Evolutionary conservation across 2,329 filamentous ascomycete genomes (phyloP), one percentile per base, ranked within the genome.

Genomic region (Fusarium guadeloupense): DNA sequence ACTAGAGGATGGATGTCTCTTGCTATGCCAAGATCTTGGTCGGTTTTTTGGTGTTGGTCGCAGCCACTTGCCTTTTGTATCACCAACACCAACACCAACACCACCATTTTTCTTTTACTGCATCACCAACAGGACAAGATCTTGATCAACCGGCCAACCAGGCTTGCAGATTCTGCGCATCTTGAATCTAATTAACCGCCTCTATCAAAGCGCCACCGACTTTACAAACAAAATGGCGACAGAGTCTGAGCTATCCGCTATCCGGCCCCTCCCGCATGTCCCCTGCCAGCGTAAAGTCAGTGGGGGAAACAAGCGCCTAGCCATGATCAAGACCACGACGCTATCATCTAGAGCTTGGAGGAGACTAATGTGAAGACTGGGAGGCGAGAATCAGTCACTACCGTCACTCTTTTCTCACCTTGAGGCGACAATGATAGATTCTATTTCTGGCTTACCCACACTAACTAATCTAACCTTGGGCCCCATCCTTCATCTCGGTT

Each of bases 401-500:
- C 34, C 19, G 17, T 35, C 20, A 31, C 20, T 37, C 41, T 41
- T 30, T 30, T 56, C 23, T 38, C 13, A 38, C 20, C 12, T 20
- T 60, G 43, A 25, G 28, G 35, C 19, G 21, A 40, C 28, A 46
- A 41, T 9, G 25, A 59, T 25, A 30, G 25, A 26, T 40, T 49
- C 61, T 64, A 64, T 64, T 65, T 59, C 61, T 62, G 57, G 61
- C 43, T 35, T 34, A 37, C n/a, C n/a, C 39, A 35, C 14, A n/a
- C 23, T 31, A 31, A 14, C 12, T 17, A 30, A 23, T 33, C 41
- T 42, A 30, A 43, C 37, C 33, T 44, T 51, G 34, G 37, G 17
- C 14, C n/a, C 60, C 56, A 50, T 50, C 51, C 61, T 42, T 65
- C 57, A 64, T 64, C 61, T 64, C 61, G 61, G 37, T 59, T 64